These are phyloP conservation scores for Thuja plicata DNA, from an alignment of 83 land plant species.

Conservation along the genomic window DNA sequence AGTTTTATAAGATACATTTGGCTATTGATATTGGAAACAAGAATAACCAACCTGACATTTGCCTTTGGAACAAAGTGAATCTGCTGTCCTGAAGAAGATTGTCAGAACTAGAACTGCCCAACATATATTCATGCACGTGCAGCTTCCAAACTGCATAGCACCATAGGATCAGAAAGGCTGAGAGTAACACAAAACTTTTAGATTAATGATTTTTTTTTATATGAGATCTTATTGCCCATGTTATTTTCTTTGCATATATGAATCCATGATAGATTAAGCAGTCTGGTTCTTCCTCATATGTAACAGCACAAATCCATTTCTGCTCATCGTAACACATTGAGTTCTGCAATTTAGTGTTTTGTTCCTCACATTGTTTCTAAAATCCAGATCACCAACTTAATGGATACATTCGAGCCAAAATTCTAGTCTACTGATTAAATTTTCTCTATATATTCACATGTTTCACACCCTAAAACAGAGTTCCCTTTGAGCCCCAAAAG, in stretches of 20 bases:
- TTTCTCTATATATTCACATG: too few relatives aligned
- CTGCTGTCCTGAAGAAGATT: background rate
- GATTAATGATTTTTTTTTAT: background rate
- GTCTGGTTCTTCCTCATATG: too few relatives aligned
- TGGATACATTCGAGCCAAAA: too few relatives aligned
- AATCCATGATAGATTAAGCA: background rate
- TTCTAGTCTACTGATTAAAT: too few relatives aligned
- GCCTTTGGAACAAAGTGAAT: background rate
- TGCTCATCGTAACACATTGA: background rate
- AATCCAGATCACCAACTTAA: too few relatives aligned
- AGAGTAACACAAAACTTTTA: background rate
- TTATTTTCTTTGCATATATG: background rate
- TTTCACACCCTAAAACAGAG: too few relatives aligned
- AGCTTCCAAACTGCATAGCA: background rate
- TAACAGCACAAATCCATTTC: background rate
- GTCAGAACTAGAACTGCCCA: background rate
- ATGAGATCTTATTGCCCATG: background rate
- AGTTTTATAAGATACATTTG: background rate
- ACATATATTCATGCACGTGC: background rate
- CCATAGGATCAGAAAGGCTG: background rate
- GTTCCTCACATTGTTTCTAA: too few relatives aligned
- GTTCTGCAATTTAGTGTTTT: too few relatives aligned
- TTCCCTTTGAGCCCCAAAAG: too few relatives aligned
- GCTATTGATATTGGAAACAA: background rate
- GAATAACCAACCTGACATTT: slow-evolving; percentile 4